phyloP scores from a whole-genome alignment of 2,329 filamentous ascomycete genomes.

The Cytospora mali region DNA sequence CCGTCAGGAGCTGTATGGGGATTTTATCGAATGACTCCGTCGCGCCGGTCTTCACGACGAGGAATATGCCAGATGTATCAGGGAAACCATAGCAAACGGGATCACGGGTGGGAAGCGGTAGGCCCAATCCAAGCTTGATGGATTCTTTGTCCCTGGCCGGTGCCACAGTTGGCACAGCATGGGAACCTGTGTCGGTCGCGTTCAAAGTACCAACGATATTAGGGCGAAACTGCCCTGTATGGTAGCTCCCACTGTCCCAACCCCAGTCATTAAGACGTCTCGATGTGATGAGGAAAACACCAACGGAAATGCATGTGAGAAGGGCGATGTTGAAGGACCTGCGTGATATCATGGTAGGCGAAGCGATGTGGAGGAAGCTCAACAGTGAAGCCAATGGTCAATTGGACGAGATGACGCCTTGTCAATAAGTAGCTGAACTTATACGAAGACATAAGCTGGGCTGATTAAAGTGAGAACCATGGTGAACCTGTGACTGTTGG shows the following conservation, averaged over 20 bases:
- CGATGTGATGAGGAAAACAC: slow-evolving; percentile 40
- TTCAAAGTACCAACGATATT: slow-evolving; percentile 19
- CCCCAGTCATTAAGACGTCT: slow-evolving; percentile 37
- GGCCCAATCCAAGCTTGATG: not conserved
- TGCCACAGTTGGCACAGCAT: not conserved
- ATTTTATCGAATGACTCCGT: slow-evolving; percentile 58
- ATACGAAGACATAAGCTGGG: not conserved
- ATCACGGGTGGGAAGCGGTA: slow-evolving; percentile 7
- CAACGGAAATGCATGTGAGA: slow-evolving; percentile 35
- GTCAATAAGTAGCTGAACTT: not conserved
- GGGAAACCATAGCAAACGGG: slow-evolving; percentile 41
- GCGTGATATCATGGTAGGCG: slow-evolving; percentile 34
- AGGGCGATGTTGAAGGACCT: slow-evolving; percentile 35
- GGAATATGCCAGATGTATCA: slow-evolving; percentile 48
- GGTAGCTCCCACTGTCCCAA: slow-evolving; percentile 36
- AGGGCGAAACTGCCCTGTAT: slow-evolving; percentile 27
- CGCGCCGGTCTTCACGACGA: slow-evolving; percentile 63
- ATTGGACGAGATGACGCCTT: too few species aligned
- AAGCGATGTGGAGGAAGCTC: not conserved
- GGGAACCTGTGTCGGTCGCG: not conserved
- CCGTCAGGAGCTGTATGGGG: slow-evolving; percentile 58
- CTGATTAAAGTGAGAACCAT: not conserved
- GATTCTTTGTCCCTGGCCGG: too few species aligned
- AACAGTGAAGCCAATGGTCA: too few species aligned
- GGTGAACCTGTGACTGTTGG: not conserved